These are phyloP conservation scores for Cadophora luteo-olivacea DNA, from an alignment of 2,329 filamentous ascomycete species.

Conservation along the genomic window DNA sequence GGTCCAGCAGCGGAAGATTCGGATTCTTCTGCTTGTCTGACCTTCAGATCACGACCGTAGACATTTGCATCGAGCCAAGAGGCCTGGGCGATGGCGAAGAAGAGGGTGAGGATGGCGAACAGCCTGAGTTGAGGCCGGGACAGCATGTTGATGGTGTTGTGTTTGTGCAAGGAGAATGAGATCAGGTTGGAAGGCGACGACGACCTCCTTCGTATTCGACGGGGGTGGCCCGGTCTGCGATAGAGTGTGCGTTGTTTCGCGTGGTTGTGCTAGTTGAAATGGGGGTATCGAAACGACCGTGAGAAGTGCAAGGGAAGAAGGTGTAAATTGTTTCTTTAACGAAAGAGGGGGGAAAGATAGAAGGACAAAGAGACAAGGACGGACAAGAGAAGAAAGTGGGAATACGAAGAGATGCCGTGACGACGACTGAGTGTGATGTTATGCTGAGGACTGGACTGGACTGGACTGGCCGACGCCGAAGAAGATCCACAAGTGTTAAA, in stretches of 20 bases:
- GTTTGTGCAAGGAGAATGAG: slow-evolving; percentile 7
- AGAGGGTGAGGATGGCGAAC: slow-evolving; percentile 35
- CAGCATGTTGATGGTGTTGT: slow-evolving; percentile 35
- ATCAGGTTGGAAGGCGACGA: slow-evolving; percentile 2
- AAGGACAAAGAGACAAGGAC: not conserved
- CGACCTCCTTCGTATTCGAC: slow-evolving; percentile 3
- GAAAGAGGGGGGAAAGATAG: not conserved
- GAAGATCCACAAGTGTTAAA: not conserved
- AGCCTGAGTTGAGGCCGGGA: slow-evolving; percentile 33
- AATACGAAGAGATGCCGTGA: slow-evolving; percentile 11
- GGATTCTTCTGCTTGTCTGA: not conserved
- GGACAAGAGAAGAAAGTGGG: not conserved
- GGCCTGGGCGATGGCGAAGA: slow-evolving; percentile 38
- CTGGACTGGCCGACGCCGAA: not conserved
- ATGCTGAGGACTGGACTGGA: not conserved
- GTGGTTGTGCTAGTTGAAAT: not conserved
- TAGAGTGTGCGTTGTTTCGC: slow-evolving; percentile 10
- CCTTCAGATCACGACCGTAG: slow-evolving; percentile 22
- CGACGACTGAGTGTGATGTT: not conserved
- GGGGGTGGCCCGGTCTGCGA: slow-evolving; percentile 6
- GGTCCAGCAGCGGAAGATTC: not conserved
- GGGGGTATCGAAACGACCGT: slow-evolving; percentile 16
- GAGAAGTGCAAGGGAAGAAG: not conserved
- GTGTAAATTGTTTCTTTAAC: not conserved
- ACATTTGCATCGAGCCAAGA: slow-evolving; percentile 32